Evolutionary conservation across 192 early-diverging fungal species (phyloP), one percentile per base, ranked within the genome.

Genomic region (Allomyces javanicus): DNA sequence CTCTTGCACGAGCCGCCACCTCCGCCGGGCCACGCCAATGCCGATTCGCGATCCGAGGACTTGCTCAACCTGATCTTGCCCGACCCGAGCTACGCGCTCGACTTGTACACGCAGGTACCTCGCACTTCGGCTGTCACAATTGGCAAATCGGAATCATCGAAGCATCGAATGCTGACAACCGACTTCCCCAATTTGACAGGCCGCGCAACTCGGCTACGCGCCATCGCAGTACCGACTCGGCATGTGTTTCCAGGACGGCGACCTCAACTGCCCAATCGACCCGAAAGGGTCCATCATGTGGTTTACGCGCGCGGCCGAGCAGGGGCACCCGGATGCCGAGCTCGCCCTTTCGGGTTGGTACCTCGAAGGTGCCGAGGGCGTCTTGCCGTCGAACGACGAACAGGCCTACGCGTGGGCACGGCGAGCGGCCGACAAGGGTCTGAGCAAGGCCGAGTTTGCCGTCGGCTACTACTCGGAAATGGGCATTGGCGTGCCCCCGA

Each of bases 351-450:
- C 94, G 1, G 96, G 94, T 4, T 99, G 96, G 96, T 99, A 97
- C 70, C 77, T 99, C 71, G 96, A 94, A 1, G 93, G 92, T 26
- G 85, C 90, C 7, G 93, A 98, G 66, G 87, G 85, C 14, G 83
- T 93, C 11, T 72, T 99, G 71, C 80, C 80, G 66, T 93, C 93
- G 76, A 90, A 81, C 67, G 95, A 97, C 73, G 82, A 81, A 24
- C 90, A 97, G 73, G 94, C 96, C n/a, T 99, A 94, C 71, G 75
- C 92, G 68, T 99, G 96, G 96, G 94, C 96, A 21, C 82, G 91
- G 22, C 90, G 90, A 66, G 91, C 96, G 19, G 96, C 96, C 1
- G 93, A 96, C 70, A 94, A 90, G 73, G 89, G 91, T 14, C 78
- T 92, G 26, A 85, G 93, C 17, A 94, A 95, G 75, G 96, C 94